Conservation (phyloP, 768 basidiomycete genomes). For the Boletus reticuloceps region DNA sequence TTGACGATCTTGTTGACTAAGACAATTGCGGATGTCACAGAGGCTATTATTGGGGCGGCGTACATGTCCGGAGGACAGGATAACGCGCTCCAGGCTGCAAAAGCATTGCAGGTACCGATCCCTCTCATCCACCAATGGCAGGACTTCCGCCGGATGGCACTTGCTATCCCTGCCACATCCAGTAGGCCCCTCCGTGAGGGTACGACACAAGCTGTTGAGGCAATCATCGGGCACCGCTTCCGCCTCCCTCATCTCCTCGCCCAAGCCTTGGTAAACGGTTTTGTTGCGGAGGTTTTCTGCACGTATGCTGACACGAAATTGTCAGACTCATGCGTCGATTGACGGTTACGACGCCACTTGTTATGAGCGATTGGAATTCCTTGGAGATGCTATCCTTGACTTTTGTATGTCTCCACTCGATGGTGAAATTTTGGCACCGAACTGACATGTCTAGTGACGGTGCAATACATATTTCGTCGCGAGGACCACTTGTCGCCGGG, state of each 20-base stretch:
- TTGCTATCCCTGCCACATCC: constrained; percentile 42
- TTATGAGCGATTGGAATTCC: constrained; percentile 79
- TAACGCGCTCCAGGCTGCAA: constrained; percentile 59
- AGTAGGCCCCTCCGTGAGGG: constrained; percentile 46
- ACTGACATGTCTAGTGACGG: constrained; percentile 52
- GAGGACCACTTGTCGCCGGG: constrained; percentile 68
- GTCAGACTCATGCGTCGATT: constrained; percentile 68
- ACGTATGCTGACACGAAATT: constrained; percentile 7
- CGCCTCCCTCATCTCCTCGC: constrained; percentile 59
- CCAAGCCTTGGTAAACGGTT: constrained; percentile 63
- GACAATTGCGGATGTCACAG: constrained; percentile 82
- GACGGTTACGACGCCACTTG: constrained; percentile 53
- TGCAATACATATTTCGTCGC: constrained; percentile 64
- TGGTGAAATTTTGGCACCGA: background rate
- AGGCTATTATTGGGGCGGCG: constrained; percentile 82
- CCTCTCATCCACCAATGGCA: constrained; percentile 64
- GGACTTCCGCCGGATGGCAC: constrained; percentile 55
- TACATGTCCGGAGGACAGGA: constrained; percentile 73
- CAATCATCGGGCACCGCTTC: constrained; percentile 63
- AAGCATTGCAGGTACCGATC: constrained; percentile 65
- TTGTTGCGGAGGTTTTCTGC: background rate
- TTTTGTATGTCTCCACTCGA: constrained; percentile 51
- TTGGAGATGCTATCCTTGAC: constrained; percentile 85
- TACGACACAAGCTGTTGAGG: constrained; percentile 55
- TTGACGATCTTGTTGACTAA: constrained; percentile 30